A percentile compares a stretch with the other conserved stretches of the same genome.
Conservation (phyloP, 2,329 filamentous ascomycete species). For the Onygena corvina region DNA sequence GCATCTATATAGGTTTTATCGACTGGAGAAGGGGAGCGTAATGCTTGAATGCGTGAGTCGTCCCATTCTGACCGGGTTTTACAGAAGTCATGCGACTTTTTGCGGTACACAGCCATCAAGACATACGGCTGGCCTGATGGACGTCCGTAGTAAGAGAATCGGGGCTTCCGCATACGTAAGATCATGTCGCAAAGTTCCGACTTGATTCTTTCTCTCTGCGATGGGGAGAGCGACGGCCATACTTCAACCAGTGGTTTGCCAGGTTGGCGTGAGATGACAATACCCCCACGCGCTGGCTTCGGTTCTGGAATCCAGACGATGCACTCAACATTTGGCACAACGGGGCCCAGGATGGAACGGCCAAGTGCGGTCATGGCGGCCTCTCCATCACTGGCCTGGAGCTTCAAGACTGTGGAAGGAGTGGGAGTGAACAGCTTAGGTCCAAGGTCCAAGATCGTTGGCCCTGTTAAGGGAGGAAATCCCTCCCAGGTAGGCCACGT, state of each 20-base stretch:
- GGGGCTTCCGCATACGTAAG: conserved; percentile 11
- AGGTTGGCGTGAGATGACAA: conserved; percentile 12
- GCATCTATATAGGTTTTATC: background rate
- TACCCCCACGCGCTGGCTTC: background rate
- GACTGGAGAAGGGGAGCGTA: conserved; percentile 8
- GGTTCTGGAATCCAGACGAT: background rate
- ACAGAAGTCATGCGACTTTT: conserved; percentile 9
- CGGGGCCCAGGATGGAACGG: conserved; percentile 13
- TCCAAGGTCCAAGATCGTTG: conserved; percentile 12
- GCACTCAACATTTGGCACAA: conserved; percentile 12
- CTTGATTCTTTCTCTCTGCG: conserved; percentile 13
- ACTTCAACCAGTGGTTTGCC: conserved; percentile 13
- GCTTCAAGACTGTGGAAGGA: conserved; percentile 15
- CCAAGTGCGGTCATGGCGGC: conserved; percentile 14
- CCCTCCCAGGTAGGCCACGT: conserved; percentile 11
- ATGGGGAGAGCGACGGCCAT: conserved; percentile 14
- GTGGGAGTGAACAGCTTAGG: conserved; percentile 13
- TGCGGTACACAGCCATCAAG: conserved; percentile 3
- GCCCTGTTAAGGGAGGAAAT: conserved; percentile 9
- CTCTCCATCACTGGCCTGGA: conserved; percentile 12
- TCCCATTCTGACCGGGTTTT: conserved; percentile 15
- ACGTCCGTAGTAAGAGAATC: conserved; percentile 16
- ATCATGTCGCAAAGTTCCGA: conserved; percentile 8
- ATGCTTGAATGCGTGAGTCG: conserved; percentile 13
- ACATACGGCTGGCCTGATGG: conserved; percentile 14